A percentile compares a stretch with the other conserved stretches of the same genome.
These are phyloP conservation scores for Ettlia oleoabundans DNA, from an alignment of 139 green algal genomes.

Conservation along the genomic window DNA sequence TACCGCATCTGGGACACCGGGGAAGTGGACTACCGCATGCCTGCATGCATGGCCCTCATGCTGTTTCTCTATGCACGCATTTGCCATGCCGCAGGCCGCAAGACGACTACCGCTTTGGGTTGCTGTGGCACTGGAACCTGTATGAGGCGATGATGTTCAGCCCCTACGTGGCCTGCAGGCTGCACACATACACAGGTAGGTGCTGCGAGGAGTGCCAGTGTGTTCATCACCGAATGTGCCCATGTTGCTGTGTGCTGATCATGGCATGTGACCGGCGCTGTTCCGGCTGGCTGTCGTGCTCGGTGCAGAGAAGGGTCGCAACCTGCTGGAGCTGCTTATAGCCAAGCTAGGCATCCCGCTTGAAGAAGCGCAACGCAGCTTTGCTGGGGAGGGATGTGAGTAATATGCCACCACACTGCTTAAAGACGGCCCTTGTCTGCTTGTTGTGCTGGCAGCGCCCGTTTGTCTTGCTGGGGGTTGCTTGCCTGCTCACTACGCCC, in stretches of 20 bases:
- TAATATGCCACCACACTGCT: background rate
- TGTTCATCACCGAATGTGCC: too few species aligned
- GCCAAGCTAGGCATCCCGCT: conserved; percentile 79
- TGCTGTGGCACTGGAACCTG: conserved; percentile 88
- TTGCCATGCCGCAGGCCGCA: conserved; percentile 46
- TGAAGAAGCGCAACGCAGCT: conserved; percentile 45
- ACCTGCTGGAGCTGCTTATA: conserved; percentile 77
- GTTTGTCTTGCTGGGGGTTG: background rate
- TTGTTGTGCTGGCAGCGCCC: background rate
- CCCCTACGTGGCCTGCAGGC: conserved; percentile 77
- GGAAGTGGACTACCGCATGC: too few species aligned
- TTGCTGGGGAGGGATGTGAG: conserved; percentile 36
- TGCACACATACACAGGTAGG: conserved; percentile 79
- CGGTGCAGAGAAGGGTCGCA: conserved; percentile 65
- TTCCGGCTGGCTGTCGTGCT: too few species aligned
- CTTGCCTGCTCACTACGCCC: too few species aligned
- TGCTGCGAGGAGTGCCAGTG: background rate
- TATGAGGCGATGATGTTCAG: conserved; percentile 85
- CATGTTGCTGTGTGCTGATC: background rate
- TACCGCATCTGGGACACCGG: too few species aligned
- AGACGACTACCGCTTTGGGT: conserved; percentile 62
- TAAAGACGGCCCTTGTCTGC: background rate
- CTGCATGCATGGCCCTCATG: too few species aligned
- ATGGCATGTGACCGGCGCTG: background rate
- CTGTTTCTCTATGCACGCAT: too few species aligned